Conservation (phyloP, 805 yeast species). For the Ascoidea tarda region DNA sequence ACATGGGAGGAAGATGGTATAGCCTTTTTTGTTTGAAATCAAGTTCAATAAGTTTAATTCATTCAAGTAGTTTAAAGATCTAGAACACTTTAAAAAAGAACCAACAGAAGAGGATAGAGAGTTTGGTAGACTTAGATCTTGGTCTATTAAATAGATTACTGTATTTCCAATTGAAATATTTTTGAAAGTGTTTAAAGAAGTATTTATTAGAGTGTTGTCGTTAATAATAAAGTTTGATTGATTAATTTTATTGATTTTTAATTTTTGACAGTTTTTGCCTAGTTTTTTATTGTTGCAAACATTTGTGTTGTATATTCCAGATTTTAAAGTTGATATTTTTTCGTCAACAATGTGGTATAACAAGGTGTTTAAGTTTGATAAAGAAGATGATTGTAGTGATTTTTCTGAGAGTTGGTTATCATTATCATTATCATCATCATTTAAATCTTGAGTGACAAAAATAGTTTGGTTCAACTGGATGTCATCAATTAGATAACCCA, state of each 20-base stretch:
- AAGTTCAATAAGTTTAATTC: constrained; percentile 37
- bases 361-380: constrained; percentile 20
- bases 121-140: constrained; percentile 47
- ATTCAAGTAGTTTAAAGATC: constrained; percentile 43
- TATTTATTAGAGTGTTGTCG: constrained; percentile 32
- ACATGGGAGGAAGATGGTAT: constrained; percentile 70
- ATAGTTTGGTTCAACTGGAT: constrained; percentile 39
- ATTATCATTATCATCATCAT: constrained; percentile 18
- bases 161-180: constrained; percentile 46
- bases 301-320: constrained; percentile 32
- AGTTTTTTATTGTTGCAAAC: constrained; percentile 40
- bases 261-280: constrained; percentile 51
- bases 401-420: not conserved
- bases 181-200: constrained; percentile 15
- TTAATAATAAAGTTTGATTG: constrained; percentile 29
- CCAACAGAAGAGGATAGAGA: constrained; percentile 53
- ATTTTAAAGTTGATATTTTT: constrained; percentile 19
- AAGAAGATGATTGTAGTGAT: constrained; percentile 11
- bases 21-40: constrained; percentile 42
- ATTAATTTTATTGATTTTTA: constrained; percentile 28
- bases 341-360: constrained; percentile 55
- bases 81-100: constrained; percentile 48
- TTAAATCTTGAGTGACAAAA: constrained; percentile 32
- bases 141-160: constrained; percentile 49
- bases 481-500: constrained; percentile 44